Base-by-base conservation (phyloP, 495 filamentous ascomycete species). In the Endocarpon pusillum region DNA sequence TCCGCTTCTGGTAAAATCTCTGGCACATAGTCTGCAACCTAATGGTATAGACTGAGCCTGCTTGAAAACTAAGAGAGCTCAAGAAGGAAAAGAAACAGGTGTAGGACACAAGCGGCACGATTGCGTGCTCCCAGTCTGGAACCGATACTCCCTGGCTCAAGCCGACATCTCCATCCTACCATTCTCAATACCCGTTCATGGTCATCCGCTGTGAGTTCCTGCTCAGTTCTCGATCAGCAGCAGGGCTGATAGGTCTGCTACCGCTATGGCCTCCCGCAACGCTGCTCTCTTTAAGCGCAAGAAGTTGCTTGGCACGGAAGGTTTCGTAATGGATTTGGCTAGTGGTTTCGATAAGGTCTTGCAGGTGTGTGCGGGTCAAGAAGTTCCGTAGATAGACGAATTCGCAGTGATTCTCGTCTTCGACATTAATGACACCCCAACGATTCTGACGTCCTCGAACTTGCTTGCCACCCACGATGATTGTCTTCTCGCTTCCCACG, bases 291-390 rank as follows among this genome's bases (percentile, higher is more conserved):
- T 94, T 96, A 46, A 99, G 69, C 32, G 89, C 89, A 44, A 99
- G 59, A 47, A 99, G 67, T 60, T 99, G 91, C 72, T 96, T 99
- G 43, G 89, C 87, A 59, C 89, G 87, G 85, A 96, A 99, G 33
- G 82, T 91, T 68, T 99, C 89, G 64, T 99, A 99, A 66, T 99
- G 89, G 59, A 96, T 99, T 65, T 96, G 89, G 44, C 86, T 93
- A n/a, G 89, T 99, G 9, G 89, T 99, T 57, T 93, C 89, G 57
- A 99, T 94, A 37, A 99, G 73, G 47, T 99, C 89, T 66, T 99
- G 81, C 35, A 92, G 67, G 59, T 99, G 89, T 29, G 89, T 86
- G 53, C 87, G 77, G 50, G 82, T 93, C 39, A 99, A 69, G 72
- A 99, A 99, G 68, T 99, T 86, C 47, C 89, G 72, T 35, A 99